Base-by-base conservation (phyloP, 495 filamentous ascomycete genomes). In the Hypomontagnella monticulosa region DNA sequence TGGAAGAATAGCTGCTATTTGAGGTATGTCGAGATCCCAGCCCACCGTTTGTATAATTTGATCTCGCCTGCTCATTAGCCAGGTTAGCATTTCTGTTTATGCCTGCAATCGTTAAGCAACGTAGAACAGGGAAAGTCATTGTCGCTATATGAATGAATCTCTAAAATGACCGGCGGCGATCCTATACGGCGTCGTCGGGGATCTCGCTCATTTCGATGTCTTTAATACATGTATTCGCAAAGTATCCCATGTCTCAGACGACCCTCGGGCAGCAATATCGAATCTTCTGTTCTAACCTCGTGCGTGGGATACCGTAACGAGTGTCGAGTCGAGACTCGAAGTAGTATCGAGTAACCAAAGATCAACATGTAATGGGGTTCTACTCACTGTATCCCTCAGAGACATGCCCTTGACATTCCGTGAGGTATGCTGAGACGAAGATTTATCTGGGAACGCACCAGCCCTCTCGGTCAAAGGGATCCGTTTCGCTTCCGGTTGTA, bases 381-480 rank as follows among this genome's bases (percentile, higher is more conserved):
- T 27, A 66, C 69, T 64, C 34, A 73, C 71, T 36, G 61, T 30
- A 27, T 71, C 69, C 49, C 50, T 61, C 0, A 74, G 27, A 1
- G 66, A 53, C 16, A 58, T 44, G 15, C 71, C 70, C 9, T 53
- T 69, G 37, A 72, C 36, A 19, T 59, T 60, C 52, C 60, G 60
- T 0, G 63, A 46, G n/a, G 57, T 36, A 6, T 20, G 9, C 3
- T 65, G 59, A 19, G 63, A 63, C 3, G 49, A 33, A 8, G 71
- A 42, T 55, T 79, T 74, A 50, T 72, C 40, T 4, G 61, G 38
- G 15, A 79, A 79, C 73, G 84, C 85, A 65, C 74, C 88, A 53
- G 81, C 82, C 69, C 84, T 72, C 74, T 87, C 80, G 58, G 78
- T 76, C 43, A 88, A 66, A 55, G 88, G 87, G 74, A 86, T 87